Evolutionary conservation across 495 filamentous ascomycete species (phyloP).

Genomic region (Neurospora discreta): DNA sequence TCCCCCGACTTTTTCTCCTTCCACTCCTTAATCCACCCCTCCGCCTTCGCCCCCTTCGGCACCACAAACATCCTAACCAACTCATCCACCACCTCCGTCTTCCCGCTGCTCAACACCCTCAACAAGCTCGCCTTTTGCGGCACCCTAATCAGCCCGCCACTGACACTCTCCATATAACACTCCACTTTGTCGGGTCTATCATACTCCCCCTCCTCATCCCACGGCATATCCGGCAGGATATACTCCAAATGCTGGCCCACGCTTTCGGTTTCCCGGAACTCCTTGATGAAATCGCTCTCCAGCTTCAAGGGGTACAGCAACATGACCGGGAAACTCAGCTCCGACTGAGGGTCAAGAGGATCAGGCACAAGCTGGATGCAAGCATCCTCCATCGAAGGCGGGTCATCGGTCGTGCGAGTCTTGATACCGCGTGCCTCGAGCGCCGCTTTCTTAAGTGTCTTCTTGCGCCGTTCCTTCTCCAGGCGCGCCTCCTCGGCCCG

Average conservation of each 20-base stretch:
- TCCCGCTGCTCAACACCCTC: slow-evolving; percentile 63
- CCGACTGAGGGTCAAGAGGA: slow-evolving; percentile 56
- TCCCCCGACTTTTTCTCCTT: slow-evolving; percentile 52
- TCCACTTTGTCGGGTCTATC: slow-evolving; percentile 49
- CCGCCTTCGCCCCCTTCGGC: slow-evolving; percentile 48
- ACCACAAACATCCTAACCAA: slow-evolving; percentile 72
- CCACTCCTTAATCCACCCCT: slow-evolving; percentile 70
- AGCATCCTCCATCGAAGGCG: slow-evolving; percentile 79
- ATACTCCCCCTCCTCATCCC: slow-evolving; percentile 68
- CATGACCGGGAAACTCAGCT: slow-evolving; percentile 64
- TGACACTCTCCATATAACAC: slow-evolving; percentile 74
- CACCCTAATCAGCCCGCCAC: slow-evolving; percentile 74
- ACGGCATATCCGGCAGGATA: slow-evolving; percentile 62
- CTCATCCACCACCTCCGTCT: slow-evolving; percentile 79
- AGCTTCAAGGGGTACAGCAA: slow-evolving; percentile 70
- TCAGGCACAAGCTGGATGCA: slow-evolving; percentile 56
- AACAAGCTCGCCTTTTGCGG: slow-evolving; percentile 73
- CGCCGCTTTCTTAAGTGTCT: slow-evolving; percentile 52
- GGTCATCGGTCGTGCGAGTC: slow-evolving; percentile 51
- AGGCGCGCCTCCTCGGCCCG: slow-evolving; percentile 38
- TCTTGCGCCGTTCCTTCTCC: slow-evolving; percentile 39
- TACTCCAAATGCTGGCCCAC: slow-evolving; percentile 66
- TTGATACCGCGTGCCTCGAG: slow-evolving; percentile 64
- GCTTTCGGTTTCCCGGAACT: slow-evolving; percentile 59
- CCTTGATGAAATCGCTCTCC: slow-evolving; percentile 84